phyloP scores from a whole-genome alignment of 768 basidiomycete species.

The Panaeolus papilionaceus region DNA sequence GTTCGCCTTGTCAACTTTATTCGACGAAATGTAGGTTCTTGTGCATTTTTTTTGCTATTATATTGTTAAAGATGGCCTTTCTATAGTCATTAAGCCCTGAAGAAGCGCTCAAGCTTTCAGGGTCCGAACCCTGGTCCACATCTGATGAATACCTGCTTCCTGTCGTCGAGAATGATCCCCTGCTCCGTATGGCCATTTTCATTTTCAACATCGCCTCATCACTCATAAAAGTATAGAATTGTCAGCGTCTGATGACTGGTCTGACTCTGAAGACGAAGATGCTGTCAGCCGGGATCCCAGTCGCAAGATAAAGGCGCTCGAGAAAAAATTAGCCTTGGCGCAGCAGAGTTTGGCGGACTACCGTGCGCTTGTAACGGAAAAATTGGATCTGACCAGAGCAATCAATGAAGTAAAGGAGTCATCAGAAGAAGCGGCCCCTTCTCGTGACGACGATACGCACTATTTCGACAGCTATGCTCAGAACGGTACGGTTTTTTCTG shows the following conservation, averaged over 20 bases:
- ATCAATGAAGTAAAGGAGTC: slow-evolving; percentile 48
- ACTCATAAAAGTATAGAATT: slow-evolving; percentile 47
- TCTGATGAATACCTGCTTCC: slow-evolving; percentile 87
- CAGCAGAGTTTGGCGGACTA: slow-evolving; percentile 70
- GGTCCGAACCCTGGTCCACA: slow-evolving; percentile 65
- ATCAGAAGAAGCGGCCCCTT: slow-evolving; percentile 34
- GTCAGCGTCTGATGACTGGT: slow-evolving; percentile 72
- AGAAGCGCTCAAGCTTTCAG: slow-evolving; percentile 54
- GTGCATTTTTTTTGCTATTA: slow-evolving; percentile 17
- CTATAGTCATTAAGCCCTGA: slow-evolving; percentile 39
- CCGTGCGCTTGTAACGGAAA: slow-evolving; percentile 58
- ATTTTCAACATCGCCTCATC: background rate
- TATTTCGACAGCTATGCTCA: slow-evolving; percentile 92
- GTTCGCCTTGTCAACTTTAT: slow-evolving; percentile 90
- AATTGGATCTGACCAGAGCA: slow-evolving; percentile 53
- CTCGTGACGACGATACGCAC: slow-evolving; percentile 87
- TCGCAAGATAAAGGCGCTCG: slow-evolving; percentile 61
- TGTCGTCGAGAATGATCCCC: slow-evolving; percentile 82
- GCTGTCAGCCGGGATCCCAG: slow-evolving; percentile 36
- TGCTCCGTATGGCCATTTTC: slow-evolving; percentile 73
- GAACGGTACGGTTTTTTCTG: slow-evolving; percentile 64
- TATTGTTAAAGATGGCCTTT: slow-evolving; percentile 51
- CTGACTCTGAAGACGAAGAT: slow-evolving; percentile 75
- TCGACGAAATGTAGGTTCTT: slow-evolving; percentile 64
- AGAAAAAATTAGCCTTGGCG: slow-evolving; percentile 64